Evolutionary conservation across 1,284 basidiomycete species (phyloP).

Genomic region (Testicularia cyperi): DNA sequence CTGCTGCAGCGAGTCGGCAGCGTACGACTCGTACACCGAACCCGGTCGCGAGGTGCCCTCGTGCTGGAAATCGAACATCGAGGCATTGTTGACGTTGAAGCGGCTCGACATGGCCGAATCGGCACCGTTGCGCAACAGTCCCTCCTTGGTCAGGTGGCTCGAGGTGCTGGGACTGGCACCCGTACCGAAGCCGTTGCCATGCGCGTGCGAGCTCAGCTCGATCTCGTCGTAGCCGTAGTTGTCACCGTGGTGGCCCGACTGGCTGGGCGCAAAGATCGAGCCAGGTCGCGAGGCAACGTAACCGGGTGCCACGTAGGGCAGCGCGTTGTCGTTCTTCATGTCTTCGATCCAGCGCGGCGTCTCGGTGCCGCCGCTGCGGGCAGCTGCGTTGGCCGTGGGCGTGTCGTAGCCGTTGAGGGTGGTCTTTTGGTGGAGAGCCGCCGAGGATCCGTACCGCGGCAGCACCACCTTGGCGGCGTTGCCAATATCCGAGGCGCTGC

Average conservation of each 20-base stretch:
- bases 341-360: slow-evolving; percentile 37
- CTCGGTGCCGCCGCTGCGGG: slow-evolving; percentile 11
- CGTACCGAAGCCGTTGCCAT: no score
- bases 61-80: slow-evolving; percentile 27
- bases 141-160: slow-evolving; percentile 9
- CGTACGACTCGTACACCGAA: slow-evolving; percentile 21
- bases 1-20: slow-evolving; percentile 23
- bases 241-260: slow-evolving; percentile 3
- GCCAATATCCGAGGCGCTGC: slow-evolving; percentile 7
- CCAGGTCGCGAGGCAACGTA: slow-evolving; percentile 3
- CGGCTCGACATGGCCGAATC: slow-evolving; percentile 15
- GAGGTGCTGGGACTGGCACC: slow-evolving; percentile 2
- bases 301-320: slow-evolving; percentile 34
- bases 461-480: slow-evolving; percentile 1
- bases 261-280: slow-evolving; percentile 9
- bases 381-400: no score
- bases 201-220: slow-evolving; percentile 12
- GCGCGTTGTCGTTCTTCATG: slow-evolving; percentile 17
- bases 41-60: slow-evolving; percentile 28
- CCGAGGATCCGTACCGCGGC: slow-evolving; percentile 17
- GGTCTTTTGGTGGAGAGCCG: slow-evolving; percentile 3
- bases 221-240: slow-evolving; percentile 17
- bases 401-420: slow-evolving; percentile 7
- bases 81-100: slow-evolving; percentile 6
- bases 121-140: slow-evolving; percentile 5